These are phyloP conservation scores for Phytophthora melonis DNA, from an alignment of 352 stramenopile species.

Conservation along the genomic window DNA sequence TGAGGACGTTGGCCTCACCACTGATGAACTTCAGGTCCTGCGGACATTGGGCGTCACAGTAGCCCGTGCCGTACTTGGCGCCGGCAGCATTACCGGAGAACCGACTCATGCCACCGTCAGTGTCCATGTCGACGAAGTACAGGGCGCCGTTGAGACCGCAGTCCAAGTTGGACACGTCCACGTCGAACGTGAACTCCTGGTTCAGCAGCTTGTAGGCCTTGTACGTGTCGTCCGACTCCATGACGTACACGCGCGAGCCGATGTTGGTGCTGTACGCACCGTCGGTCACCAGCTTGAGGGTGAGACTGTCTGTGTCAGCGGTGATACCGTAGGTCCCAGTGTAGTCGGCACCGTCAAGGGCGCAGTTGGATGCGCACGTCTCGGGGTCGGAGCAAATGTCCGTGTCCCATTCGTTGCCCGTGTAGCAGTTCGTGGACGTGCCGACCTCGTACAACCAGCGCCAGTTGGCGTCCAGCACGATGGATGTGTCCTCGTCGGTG, in stretches of 20 bases:
- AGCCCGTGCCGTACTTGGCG: conserved; percentile 3
- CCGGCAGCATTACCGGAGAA: conserved; percentile 3
- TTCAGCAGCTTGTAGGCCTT: conserved; percentile 58
- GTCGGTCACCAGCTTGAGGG: conserved; percentile 52
- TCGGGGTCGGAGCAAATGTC: conserved; percentile 46
- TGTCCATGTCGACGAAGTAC: conserved; percentile 66
- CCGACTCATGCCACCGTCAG: conserved; percentile 40
- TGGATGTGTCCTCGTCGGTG: conserved; percentile 38
- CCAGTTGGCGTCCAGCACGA: conserved; percentile 67
- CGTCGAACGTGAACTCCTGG: conserved; percentile 59
- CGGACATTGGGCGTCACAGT: conserved; percentile 60
- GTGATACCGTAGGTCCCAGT: conserved; percentile 53
- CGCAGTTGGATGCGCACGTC: conserved; percentile 48
- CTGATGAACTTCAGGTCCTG: conserved; percentile 68
- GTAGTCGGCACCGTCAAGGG: conserved; percentile 58
- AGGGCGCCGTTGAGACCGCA: conserved; percentile 59
- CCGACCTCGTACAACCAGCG: conserved; percentile 55
- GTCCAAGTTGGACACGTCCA: conserved; percentile 52
- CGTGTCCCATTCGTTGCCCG: conserved; percentile 45
- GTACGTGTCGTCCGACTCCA: conserved; percentile 37
- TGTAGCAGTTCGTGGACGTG: conserved; percentile 59
- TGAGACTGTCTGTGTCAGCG: conserved; percentile 29
- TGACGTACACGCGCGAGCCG: conserved; percentile 56
- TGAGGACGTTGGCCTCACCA: conserved; percentile 53
- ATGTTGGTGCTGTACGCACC: conserved; percentile 50